phyloP scores from a whole-genome alignment of 176 grass and related monocot species.

The Miscanthus lutarioriparius region DNA sequence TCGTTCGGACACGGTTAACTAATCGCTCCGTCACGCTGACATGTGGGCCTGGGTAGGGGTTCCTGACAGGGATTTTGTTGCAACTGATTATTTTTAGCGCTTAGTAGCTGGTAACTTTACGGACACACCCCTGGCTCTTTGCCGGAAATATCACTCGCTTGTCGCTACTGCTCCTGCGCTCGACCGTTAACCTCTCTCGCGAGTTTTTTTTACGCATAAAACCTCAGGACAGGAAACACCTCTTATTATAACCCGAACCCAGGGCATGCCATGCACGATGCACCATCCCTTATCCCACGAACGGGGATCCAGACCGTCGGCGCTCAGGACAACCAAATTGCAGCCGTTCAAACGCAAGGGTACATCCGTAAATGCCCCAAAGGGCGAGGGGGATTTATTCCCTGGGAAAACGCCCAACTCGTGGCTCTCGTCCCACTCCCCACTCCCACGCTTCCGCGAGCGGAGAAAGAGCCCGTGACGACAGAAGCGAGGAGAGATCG shows the following conservation, averaged over 20 bases:
- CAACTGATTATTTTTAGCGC: not conserved
- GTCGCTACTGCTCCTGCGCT: not conserved
- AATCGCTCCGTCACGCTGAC: not conserved
- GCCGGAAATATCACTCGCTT: not conserved
- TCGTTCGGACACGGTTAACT: not conserved
- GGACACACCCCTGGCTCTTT: not conserved
- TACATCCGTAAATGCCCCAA: not conserved
- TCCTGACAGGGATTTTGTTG: constrained; percentile 1
- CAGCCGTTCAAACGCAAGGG: not conserved
- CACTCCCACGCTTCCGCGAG: constrained; percentile 28
- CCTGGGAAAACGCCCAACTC: constrained; percentile 24
- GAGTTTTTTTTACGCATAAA: not conserved
- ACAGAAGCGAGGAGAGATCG: not conserved
- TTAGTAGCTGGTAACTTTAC: not conserved
- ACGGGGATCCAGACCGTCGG: not conserved
- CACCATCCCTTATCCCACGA: not conserved
- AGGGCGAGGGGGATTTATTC: constrained; percentile 13
- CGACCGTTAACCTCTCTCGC: not conserved
- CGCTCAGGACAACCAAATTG: not conserved
- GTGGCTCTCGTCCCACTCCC: constrained; percentile 34
- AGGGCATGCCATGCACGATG: not conserved
- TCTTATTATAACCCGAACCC: not conserved
- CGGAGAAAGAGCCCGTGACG: constrained; percentile 1
- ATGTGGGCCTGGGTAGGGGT: not conserved
- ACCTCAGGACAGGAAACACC: constrained; percentile 2